These are phyloP conservation scores for Fragaria iinumae DNA, from an alignment of 306 rosid species.

Conservation along the genomic window DNA sequence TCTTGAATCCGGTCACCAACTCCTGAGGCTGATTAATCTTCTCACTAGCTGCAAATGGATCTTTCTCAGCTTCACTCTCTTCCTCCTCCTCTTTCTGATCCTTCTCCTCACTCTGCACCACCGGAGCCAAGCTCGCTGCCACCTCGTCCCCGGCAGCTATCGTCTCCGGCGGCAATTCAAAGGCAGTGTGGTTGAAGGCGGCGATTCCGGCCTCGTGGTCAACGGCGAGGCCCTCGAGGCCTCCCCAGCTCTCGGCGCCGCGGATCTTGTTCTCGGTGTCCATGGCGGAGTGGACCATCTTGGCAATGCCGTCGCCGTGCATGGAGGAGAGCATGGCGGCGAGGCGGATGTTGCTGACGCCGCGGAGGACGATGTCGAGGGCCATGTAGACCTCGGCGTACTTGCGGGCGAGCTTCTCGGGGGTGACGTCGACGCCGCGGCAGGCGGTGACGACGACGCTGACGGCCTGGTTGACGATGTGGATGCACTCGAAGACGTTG, in stretches of 20 bases:
- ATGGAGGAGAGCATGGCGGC: conserved; percentile 88
- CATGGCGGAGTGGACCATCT: conserved; percentile 88
- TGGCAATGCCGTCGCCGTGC: conserved; percentile 91
- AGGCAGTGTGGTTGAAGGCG: conserved; percentile 50
- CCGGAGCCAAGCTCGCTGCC: conserved; percentile 54
- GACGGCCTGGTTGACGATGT: conserved; percentile 92
- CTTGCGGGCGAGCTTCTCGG: conserved; percentile 81
- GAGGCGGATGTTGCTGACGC: conserved; percentile 83
- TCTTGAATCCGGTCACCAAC: conserved; percentile 79
- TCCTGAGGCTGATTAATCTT: conserved; percentile 76
- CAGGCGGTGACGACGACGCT: conserved; percentile 80
- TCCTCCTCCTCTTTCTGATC: conserved; percentile 53
- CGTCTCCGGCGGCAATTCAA: conserved; percentile 78
- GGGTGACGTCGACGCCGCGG: conserved; percentile 92
- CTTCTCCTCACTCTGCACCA: conserved; percentile 46
- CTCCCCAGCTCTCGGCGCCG: conserved; percentile 72
- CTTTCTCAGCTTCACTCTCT: conserved; percentile 56
- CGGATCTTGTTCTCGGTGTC: conserved; percentile 85
- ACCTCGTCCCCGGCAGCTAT: conserved; percentile 80
- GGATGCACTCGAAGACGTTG: conserved; percentile 86
- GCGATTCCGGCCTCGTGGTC: conserved; percentile 64
- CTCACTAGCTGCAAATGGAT: conserved; percentile 93
- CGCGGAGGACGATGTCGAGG: conserved; percentile 82
- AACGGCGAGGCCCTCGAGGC: conserved; percentile 53
- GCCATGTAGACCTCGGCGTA: conserved; percentile 98